phyloP scores from a whole-genome alignment of 2,329 filamentous ascomycete genomes.

The Penicillium sp. region DNA sequence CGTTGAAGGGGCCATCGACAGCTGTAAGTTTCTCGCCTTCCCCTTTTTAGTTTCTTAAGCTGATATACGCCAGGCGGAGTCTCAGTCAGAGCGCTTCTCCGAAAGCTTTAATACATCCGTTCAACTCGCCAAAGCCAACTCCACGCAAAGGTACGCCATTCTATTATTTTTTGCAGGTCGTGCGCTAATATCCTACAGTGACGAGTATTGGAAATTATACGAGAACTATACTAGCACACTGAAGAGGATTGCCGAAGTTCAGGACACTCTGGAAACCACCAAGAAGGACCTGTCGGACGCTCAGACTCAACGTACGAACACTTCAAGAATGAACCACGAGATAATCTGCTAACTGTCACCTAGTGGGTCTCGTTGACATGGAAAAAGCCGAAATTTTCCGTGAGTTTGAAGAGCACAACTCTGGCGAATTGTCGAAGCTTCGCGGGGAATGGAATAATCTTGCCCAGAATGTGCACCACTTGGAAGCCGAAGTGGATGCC shows the following conservation, averaged over 20 bases:
- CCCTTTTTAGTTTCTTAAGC: constrained; percentile 1
- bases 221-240: constrained; percentile 38
- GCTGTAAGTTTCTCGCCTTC: constrained; percentile 13
- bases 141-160: constrained; percentile 34
- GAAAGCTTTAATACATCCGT: constrained; percentile 32
- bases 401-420: constrained; percentile 37
- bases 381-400: constrained; percentile 41
- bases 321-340: neutral
- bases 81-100: constrained; percentile 33
- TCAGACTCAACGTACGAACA: constrained; percentile 32
- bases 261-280: constrained; percentile 35
- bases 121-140: constrained; percentile 35
- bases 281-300: constrained; percentile 39
- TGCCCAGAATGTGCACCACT: constrained; percentile 34
- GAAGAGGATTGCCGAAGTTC: constrained; percentile 39
- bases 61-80: constrained; percentile 24
- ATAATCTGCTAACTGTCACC: constrained; percentile 19
- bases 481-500: constrained; percentile 41
- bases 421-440: constrained; percentile 33
- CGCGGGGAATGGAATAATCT: constrained; percentile 37
- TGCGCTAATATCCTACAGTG: constrained; percentile 27
- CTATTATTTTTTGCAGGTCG: neutral
- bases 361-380: constrained; percentile 37
- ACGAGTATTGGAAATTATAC: constrained; percentile 43
- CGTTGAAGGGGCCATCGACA: constrained; percentile 27